These are phyloP conservation scores for Geranium incanum DNA, from an alignment of 441 rosid genomes.

Conservation along the genomic window DNA sequence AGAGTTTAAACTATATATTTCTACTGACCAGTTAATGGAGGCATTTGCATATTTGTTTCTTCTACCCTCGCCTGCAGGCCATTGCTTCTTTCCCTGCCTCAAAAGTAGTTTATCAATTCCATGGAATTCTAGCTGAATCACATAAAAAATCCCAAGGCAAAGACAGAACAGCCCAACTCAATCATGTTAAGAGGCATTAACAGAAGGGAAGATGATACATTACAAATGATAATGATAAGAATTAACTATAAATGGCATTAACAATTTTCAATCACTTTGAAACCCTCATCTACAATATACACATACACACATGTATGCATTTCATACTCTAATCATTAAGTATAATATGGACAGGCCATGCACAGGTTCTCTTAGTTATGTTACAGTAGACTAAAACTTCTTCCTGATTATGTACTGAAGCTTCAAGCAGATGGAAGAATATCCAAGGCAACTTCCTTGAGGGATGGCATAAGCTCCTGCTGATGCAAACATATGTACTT, in stretches of 20 bases:
- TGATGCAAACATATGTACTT: conserved; percentile 49
- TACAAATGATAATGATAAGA: not conserved
- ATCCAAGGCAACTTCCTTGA: conserved; percentile 78
- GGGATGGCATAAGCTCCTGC: conserved; percentile 79
- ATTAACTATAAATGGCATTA: not conserved
- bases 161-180: not conserved
- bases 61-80: not conserved
- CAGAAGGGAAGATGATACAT: not conserved
- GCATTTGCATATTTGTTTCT: not conserved
- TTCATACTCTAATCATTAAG: not conserved
- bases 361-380: not conserved
- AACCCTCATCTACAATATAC: not conserved
- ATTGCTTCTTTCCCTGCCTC: not conserved
- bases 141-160: not conserved
- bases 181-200: not conserved
- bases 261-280: not conserved
- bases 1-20: not conserved
- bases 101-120: not conserved
- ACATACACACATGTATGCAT: not conserved
- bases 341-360: not conserved
- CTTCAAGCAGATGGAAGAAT: conserved; percentile 55
- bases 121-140: not conserved
- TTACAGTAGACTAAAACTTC: not conserved
- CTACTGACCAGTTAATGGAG: not conserved
- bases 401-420: not conserved